Base-by-base conservation (phyloP, 1,139 yeast species). In the Hyphopichia buzzinii region DNA sequence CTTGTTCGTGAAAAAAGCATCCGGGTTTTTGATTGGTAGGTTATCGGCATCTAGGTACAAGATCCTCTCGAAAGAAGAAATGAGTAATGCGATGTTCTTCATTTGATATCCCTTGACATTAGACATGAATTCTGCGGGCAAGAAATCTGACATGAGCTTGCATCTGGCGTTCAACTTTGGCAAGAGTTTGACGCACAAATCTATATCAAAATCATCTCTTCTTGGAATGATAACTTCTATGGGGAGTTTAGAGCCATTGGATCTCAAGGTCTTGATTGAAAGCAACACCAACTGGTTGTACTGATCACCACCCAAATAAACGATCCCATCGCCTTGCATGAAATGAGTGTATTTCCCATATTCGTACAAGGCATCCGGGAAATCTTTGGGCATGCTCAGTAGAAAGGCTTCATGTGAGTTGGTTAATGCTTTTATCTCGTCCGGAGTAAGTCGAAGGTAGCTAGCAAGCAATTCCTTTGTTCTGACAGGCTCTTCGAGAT, bases 241-340 rank as follows among this genome's bases (percentile, higher is more conserved):
- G 0, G 86, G 86, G 36, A 79, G 53, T 26, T 64, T 63, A 2
- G 82, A 72, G 3, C 83, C 83, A 5, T 67, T 50, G 34, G 68
- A 64, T 50, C 87, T 64, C 37, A 79, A 55, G 27, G 77, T 65
- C 50, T 74, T 72, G 33, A 81, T 69, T n/a, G 81, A 73, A 6
- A 76, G 54, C 17, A 77, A 55, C 5, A 79, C 74, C 35, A 79
- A 64, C 55, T 81, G 78, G 43, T 79, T 67, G 52, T 71, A 79
- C 41, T 67, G 65, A 25, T 77, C 84, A 41, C 85, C 86, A 24
- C 84, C 86, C 36, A 81, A 72, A 47, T 77, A 75, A 4, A 79
- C 82, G 31, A 78, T 76, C 28, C 87, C 85, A 41, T 69, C 66
- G 11, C 80, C 82, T 36, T 59, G 47, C 67, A 64, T 59, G 41